Base-by-base conservation (phyloP, 345 rosid genomes). In the Melastoma malabathricum region DNA sequence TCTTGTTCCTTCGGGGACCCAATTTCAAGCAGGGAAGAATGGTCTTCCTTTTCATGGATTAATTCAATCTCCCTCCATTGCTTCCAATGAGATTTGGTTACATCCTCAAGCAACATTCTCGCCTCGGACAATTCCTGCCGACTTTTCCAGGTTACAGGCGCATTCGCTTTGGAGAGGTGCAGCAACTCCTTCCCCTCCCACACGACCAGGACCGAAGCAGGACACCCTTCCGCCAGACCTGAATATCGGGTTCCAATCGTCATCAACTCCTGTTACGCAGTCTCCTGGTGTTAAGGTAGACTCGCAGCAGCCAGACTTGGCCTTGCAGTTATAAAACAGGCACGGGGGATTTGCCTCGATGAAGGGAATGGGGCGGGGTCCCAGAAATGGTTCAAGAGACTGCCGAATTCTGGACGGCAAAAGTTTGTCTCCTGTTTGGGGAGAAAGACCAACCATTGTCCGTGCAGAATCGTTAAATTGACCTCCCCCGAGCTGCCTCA, bases 221-320 rank as follows among this genome's bases (percentile, higher is more conserved):
- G 97, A 84, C 39, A 73, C 75, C 16, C 72, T 68, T 55, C 93
- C 98, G 43, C 98, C 95, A 0, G 93, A 84, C 69, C 62, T 92
- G 73, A 92, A 92, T 58, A 79, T 87, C 1, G 77, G 93, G 44
- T 86, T 83, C 66, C 94, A 86, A 52, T 81, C 93, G 17, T 89
- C 83, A 17, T 89, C 97, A 56, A 97, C 95, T 59, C 98, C 95
- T 3, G 80, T 59, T 31, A 84, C 68, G 50, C 94, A 81, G 43
- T 79, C 89, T 60, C 77, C 95, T 16, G 78, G 93, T 59, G 78
- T 78, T 43, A 64, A 68, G 56, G 75, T 77, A 19, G 90, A 92
- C 62, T 77, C 89, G 3, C 95, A 81, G 68, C 98, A 87, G 70
- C 98, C 98, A 45, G 98, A 87, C 72, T 63, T 92, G 56, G 97